Conservation (phyloP, 768 basidiomycete species). For the Mrakia frigida region DNA sequence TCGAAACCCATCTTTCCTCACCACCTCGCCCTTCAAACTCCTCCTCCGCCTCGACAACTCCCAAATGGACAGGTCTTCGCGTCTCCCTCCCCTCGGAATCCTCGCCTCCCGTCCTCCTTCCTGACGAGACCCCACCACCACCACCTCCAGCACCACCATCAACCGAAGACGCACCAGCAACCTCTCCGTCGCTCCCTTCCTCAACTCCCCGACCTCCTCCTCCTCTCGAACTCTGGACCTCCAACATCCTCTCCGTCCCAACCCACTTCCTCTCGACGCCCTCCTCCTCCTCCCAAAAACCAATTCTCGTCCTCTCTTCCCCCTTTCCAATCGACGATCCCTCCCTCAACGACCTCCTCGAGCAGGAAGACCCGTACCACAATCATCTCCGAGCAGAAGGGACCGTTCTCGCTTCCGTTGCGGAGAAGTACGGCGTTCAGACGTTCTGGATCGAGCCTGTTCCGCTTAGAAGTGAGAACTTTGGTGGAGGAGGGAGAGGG, state of each 20-base stretch:
- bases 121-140: neutral
- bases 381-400: constrained; percentile 18
- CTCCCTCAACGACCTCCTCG: no score
- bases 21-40: neutral
- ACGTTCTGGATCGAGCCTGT: constrained; percentile 8
- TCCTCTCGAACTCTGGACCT: neutral
- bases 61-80: constrained; percentile 12
- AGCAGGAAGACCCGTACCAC: constrained; percentile 4
- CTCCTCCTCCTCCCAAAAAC: no score
- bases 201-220: neutral
- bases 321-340: neutral
- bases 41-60: neutral
- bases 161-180: neutral
- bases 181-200: neutral
- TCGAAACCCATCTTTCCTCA: constrained; percentile 69
- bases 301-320: neutral
- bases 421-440: constrained; percentile 1
- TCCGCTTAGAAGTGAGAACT: neutral
- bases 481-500: neutral
- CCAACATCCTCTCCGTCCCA: constrained; percentile 12
- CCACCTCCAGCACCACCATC: neutral
- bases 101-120: neutral
- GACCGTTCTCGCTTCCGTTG: neutral
- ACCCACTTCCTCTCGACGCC: neutral
- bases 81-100: constrained; percentile 5